phyloP scores from a whole-genome alignment of 2,329 filamentous ascomycete species.

The Botrytis porri region DNA sequence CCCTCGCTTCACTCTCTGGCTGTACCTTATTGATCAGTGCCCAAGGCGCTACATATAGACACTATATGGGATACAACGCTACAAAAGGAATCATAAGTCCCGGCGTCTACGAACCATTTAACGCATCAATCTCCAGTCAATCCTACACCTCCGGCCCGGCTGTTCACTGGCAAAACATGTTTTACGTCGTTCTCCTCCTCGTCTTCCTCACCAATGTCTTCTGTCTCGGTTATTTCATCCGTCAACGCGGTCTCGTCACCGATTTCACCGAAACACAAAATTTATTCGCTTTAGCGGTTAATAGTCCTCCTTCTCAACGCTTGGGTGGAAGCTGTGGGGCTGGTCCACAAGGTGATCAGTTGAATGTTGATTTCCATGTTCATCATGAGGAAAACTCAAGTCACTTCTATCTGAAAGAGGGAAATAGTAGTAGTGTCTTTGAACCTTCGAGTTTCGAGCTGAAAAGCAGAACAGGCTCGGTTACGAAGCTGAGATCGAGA shows the following conservation, averaged over 20 bases:
- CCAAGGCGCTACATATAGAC: conserved; percentile 57
- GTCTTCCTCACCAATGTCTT: conserved; percentile 67
- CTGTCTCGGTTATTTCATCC: conserved; percentile 60
- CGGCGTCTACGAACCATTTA: conserved; percentile 55
- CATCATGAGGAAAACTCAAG: conserved; percentile 46
- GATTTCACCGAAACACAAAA: conserved; percentile 79
- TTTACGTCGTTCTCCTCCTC: conserved; percentile 62
- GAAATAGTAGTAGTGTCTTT: background rate
- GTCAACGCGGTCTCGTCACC: conserved; percentile 60
- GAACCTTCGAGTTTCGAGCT: background rate
- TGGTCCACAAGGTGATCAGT: conserved; percentile 44
- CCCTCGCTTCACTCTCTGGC: conserved; percentile 65
- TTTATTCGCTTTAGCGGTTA: conserved; percentile 68
- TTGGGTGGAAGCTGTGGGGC: conserved; percentile 56
- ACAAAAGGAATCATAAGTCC: conserved; percentile 42
- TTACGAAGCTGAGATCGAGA: conserved; percentile 8
- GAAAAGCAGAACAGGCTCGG: conserved; percentile 23
- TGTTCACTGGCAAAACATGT: conserved; percentile 59
- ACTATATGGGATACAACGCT: conserved; percentile 50
- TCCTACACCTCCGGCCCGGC: conserved; percentile 68
- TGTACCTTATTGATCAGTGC: conserved; percentile 63
- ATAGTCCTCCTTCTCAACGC: conserved; percentile 52
- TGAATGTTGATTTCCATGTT: conserved; percentile 44
- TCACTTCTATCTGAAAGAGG: conserved; percentile 52
- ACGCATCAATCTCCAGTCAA: conserved; percentile 60